Evolutionary conservation across 768 basidiomycete genomes (phyloP), one percentile per base, ranked within the genome.

Genomic region (Kwoniella shandongensis): DNA sequence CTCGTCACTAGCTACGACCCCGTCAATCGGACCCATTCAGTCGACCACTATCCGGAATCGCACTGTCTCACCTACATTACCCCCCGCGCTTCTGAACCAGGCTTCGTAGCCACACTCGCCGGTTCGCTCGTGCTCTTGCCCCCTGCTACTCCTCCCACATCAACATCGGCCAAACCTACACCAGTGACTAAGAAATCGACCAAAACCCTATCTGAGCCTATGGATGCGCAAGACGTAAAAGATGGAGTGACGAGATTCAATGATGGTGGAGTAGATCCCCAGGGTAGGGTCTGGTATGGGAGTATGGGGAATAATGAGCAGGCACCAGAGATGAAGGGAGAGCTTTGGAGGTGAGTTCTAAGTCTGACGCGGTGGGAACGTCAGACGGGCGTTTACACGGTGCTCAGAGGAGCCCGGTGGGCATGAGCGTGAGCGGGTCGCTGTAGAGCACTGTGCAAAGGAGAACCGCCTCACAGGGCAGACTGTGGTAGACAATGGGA

Each of bases 1-100:
- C 45, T n/a, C n/a, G n/a, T n/a, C n/a, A n/a, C n/a, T n/a, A 73
- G 72, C 0, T 50, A 65, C 41, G 69, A 76, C 35, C 69, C 70
- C 12, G 54, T 58, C 23, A 66, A 68, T 26, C 57, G 40, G 41
- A 58, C 56, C n/a, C 68, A 68, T 44, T 59, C 59, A 1, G 56
- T 74, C 11, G 74, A 76, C 47, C 54, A 57, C 17, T 76, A 76
- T 45, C 56, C 69, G 22, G 61, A 66, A 44, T 61, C 62, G 1
- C 17, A 56, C 18, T 62, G 44, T 25, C 42, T 76, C 23, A 59
- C 64, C 1, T 54, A 63, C 26, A 57, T 74, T 6, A 62, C 67
- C 1, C 61, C 70, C 12, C 25, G 64, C 8, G 38, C 58, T 11
- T 53, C 51, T 26, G 25, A 65, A 25, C 61, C 64, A 38, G 61